phyloP scores from a whole-genome alignment of 257 asterid genomes.

The Ligustrum vulgare region DNA sequence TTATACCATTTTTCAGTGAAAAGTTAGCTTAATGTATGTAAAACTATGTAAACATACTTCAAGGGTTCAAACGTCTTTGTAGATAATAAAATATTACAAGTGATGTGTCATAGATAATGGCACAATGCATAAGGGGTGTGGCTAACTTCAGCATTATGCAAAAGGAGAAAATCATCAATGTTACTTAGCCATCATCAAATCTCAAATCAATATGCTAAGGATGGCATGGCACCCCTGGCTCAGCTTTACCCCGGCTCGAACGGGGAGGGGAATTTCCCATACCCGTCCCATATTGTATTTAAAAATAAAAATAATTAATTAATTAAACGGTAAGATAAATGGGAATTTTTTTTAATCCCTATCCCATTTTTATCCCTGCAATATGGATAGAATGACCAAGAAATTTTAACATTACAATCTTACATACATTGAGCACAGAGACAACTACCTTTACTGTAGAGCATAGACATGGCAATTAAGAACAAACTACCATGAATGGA shows the following conservation, averaged over 20 bases:
- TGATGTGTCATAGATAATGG: not conserved
- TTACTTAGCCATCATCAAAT: not conserved
- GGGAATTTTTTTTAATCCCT: too few species aligned
- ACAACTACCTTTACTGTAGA: not conserved
- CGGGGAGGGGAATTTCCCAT: too few species aligned
- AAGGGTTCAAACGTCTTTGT: not conserved
- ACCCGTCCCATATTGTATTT: too few species aligned
- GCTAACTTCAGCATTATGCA: not conserved
- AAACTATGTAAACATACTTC: not conserved
- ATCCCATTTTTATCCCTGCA: too few species aligned
- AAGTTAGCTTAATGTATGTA: not conserved
- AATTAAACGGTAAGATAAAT: too few species aligned
- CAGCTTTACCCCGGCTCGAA: too few species aligned
- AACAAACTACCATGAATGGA: not conserved
- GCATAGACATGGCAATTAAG: not conserved
- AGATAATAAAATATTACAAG: not conserved
- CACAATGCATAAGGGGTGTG: not conserved
- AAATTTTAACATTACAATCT: not conserved
- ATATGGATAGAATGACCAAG: not conserved
- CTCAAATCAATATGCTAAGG: not conserved
- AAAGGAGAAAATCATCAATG: not conserved
- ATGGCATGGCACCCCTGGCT: too few species aligned
- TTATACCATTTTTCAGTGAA: not conserved
- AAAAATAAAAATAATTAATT: too few species aligned
- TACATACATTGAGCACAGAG: not conserved